Evolutionary conservation across 208 protist species (phyloP), one percentile per base, ranked within the genome.

Genomic region (Porcisia hertigi): DNA sequence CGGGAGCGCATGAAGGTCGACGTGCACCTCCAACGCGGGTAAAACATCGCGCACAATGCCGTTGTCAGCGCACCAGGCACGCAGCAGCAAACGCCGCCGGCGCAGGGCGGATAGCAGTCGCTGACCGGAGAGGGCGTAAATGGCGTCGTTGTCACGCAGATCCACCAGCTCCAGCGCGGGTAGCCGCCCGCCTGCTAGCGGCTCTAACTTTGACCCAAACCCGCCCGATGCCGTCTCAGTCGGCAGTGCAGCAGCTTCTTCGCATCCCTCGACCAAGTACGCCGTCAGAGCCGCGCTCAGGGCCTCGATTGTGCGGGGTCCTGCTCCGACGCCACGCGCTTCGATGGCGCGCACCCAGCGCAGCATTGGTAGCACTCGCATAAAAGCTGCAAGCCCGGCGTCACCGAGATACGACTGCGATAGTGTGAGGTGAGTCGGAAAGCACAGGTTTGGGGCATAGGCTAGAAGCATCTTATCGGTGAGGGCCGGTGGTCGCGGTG

Each of bases 381-480:
- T 71, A 34, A 92, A 74, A 1, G 89, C 92, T 0, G 92, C 92
- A 12, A 86, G 76, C 9, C 89, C 92, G 5, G 86, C 81, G 63
- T 96, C 92, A 47, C 92, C 89, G 25, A 96, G 84, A 47, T 93
- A 90, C 53, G 92, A 94, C 20, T 70, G 8, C 25, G 80, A 67
- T 45, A 96, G 79, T 9, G 88, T 86, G 9, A 92, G 64, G 64
- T 76, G 66, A 12, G 77, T 81, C 0, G 88, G 86, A 57, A 82
- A 88, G n/a, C 79, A 82, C 23, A 81, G 71, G 47, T 34, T 60
- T 8, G 76, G 76, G 52, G 41, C 9, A 60, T 72, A 75, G 71
- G 63, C 34, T 8, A 81, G 55, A 5, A 81, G 64, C 52, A 73
- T 54, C 14, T 36, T n/a, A 1, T 43, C 41, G 20, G 76, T 52